These are phyloP conservation scores for Tuber umbilicatum DNA, from an alignment of 495 filamentous ascomycete genomes.

Conservation along the genomic window DNA sequence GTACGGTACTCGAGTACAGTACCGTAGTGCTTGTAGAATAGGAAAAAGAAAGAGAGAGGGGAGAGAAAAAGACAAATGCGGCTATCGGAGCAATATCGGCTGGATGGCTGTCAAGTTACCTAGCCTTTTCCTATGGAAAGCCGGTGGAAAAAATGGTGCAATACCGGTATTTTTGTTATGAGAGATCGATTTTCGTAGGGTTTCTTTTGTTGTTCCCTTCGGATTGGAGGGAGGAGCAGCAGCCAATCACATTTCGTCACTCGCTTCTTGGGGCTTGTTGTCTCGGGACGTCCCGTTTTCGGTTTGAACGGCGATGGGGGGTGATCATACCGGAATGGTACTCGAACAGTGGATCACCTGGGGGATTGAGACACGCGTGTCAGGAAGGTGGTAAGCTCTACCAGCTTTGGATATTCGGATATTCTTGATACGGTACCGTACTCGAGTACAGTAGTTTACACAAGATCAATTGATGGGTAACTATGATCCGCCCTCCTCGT, in stretches of 20 bases:
- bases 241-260: conserved; percentile 1
- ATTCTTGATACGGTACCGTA: neutral
- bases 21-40: neutral
- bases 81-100: neutral
- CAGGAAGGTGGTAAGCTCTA: neutral
- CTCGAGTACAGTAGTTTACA: neutral
- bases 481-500: neutral
- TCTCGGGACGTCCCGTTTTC: neutral
- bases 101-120: neutral
- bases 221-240: neutral
- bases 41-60: neutral
- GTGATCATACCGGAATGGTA: no score
- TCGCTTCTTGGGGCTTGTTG: neutral
- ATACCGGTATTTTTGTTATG: neutral
- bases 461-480: neutral
- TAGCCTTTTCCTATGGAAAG: neutral
- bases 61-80: neutral
- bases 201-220: neutral
- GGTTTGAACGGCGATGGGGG: neutral
- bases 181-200: neutral
- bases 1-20: neutral
- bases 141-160: neutral
- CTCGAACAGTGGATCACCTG: neutral
- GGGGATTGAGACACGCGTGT: neutral
- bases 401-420: neutral